phyloP scores from a whole-genome alignment of 306 rosid species.

The Chamaecrista fasciculata region DNA sequence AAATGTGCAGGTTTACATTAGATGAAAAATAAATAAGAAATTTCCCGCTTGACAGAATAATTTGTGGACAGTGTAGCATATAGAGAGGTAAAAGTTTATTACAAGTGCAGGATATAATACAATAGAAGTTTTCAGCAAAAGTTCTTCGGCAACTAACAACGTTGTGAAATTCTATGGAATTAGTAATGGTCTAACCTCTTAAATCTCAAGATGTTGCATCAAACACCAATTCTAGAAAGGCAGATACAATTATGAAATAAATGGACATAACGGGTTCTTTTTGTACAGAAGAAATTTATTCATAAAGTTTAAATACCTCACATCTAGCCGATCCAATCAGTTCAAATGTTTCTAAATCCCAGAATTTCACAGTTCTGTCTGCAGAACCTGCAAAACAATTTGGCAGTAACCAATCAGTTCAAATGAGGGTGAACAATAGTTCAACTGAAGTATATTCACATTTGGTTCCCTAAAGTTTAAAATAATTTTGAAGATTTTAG shows the following conservation, averaged over 20 bases:
- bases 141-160: neutral
- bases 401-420: neutral
- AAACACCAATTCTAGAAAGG: neutral
- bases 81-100: neutral
- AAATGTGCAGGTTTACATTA: constrained; percentile 13
- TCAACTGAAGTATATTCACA: neutral
- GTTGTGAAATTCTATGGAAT: constrained; percentile 1
- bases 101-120: neutral
- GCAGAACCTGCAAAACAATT: constrained; percentile 62
- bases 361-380: constrained; percentile 76
- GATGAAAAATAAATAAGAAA: constrained; percentile 11
- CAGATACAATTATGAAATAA: neutral
- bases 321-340: constrained; percentile 72
- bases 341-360: constrained; percentile 87
- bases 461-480: neutral
- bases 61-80: neutral
- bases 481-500: neutral
- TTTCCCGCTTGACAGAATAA: neutral
- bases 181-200: constrained; percentile 9
- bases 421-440: neutral
- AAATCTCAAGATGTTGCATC: neutral
- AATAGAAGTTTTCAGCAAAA: neutral
- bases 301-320: constrained; percentile 47
- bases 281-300: neutral
- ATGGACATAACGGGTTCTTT: neutral